These are phyloP conservation scores for Trametes pubescens DNA, from an alignment of 1,284 basidiomycete genomes.

Conservation along the genomic window DNA sequence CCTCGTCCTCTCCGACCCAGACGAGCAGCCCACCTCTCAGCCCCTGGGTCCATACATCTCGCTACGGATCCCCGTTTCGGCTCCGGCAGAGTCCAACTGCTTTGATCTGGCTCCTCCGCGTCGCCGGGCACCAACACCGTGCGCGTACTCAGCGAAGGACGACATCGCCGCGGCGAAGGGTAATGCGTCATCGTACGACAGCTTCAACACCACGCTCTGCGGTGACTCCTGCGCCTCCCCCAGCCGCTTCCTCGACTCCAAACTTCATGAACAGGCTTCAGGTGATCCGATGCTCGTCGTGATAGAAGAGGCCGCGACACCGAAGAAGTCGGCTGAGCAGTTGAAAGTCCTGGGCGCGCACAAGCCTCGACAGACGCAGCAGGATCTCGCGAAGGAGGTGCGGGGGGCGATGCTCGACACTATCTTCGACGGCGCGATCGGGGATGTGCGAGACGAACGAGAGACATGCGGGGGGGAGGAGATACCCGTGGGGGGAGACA, in stretches of 20 bases:
- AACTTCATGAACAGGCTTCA: background rate
- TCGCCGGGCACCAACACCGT: background rate
- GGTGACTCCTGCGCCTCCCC: background rate
- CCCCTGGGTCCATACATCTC: background rate
- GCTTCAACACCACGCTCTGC: background rate
- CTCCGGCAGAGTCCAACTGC: background rate
- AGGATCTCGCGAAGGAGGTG: background rate
- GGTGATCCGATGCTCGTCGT: background rate
- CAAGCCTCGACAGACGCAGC: background rate
- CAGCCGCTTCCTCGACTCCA: background rate
- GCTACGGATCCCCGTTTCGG: background rate
- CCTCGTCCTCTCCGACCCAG: background rate
- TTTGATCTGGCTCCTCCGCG: background rate
- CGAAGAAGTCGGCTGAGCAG: background rate
- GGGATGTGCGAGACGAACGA: no score
- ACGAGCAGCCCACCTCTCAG: background rate
- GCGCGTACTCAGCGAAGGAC: no score
- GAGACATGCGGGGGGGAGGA: background rate
- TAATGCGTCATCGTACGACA: background rate
- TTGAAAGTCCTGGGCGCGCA: background rate
- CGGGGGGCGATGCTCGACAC: no score
- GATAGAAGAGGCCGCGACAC: background rate
- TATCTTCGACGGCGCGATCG: no score
- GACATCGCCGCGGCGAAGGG: background rate
- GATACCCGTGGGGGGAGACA: background rate